These are phyloP conservation scores for Nowakowskiella sp. DNA, from an alignment of 192 early-diverging fungal species.

Conservation along the genomic window DNA sequence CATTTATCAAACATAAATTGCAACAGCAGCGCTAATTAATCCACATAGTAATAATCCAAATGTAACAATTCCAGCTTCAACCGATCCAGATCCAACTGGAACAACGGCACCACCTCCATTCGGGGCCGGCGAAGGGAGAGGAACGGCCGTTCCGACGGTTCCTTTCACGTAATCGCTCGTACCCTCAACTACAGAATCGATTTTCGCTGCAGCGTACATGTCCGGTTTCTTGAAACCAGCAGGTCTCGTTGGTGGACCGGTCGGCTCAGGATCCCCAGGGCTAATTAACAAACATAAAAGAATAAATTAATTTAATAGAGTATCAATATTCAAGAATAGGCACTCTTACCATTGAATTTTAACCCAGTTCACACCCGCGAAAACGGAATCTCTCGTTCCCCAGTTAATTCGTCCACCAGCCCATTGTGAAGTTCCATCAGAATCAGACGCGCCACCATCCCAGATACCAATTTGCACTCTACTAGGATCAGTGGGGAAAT, in stretches of 20 bases:
- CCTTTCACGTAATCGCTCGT: neutral
- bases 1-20: too few species aligned
- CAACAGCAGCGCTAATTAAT: too few species aligned
- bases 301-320: too few species aligned
- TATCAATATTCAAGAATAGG: too few species aligned
- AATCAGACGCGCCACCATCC: neutral
- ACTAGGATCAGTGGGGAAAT: neutral
- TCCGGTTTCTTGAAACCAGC: neutral
- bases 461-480: neutral
- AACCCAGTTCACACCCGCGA: neutral
- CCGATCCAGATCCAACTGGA: too few species aligned
- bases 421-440: neutral
- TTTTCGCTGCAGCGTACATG: neutral
- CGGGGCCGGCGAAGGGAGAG: neutral
- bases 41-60: too few species aligned
- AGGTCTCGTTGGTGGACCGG: neutral
- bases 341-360: neutral
- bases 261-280: neutral
- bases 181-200: neutral
- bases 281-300: too few species aligned
- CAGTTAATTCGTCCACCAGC: neutral
- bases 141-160: neutral
- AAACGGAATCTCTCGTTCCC: neutral
- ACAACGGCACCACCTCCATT: neutral
- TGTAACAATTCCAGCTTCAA: too few species aligned